These are phyloP conservation scores for Cercophora scortea DNA, from an alignment of 495 filamentous ascomycete genomes.

Conservation along the genomic window DNA sequence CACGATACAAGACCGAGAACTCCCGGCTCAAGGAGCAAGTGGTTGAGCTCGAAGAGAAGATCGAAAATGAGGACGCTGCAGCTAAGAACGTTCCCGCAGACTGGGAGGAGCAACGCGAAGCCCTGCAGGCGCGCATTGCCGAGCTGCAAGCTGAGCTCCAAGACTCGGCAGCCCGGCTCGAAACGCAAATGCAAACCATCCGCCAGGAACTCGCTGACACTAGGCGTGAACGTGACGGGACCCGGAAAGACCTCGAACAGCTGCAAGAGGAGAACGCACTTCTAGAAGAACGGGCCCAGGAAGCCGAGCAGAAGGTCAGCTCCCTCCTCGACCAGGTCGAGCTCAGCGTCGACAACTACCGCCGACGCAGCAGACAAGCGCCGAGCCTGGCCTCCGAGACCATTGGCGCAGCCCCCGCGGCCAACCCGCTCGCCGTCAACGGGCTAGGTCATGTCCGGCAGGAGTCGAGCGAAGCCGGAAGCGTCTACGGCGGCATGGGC, in stretches of 20 bases:
- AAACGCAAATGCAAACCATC: constrained; percentile 60
- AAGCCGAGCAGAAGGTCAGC: constrained; percentile 88
- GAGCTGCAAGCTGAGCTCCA: constrained; percentile 62
- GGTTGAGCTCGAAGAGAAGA: constrained; percentile 47
- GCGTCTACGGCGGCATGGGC: constrained; percentile 33
- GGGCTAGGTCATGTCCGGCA: constrained; percentile 46
- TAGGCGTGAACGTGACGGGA: constrained; percentile 57
- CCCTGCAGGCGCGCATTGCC: constrained; percentile 64
- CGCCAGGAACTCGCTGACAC: constrained; percentile 57
- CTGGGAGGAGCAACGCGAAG: constrained; percentile 74
- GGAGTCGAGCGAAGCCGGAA: constrained; percentile 49
- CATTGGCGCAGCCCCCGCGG: not conserved
- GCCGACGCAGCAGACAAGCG: constrained; percentile 52
- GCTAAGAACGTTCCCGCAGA: constrained; percentile 36
- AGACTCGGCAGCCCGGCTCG: constrained; percentile 55
- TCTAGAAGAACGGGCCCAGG: constrained; percentile 72
- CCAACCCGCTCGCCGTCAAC: constrained; percentile 2
- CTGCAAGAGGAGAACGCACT: constrained; percentile 72
- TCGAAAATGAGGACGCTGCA: constrained; percentile 28
- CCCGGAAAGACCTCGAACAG: constrained; percentile 64
- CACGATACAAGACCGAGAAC: constrained; percentile 81
- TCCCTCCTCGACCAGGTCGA: constrained; percentile 92
- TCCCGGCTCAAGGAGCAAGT: constrained; percentile 74
- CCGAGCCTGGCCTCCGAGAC: constrained; percentile 24
- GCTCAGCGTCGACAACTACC: constrained; percentile 87